These are phyloP conservation scores for Phoma sp. DNA, from an alignment of 2,329 filamentous ascomycete genomes.

Conservation along the genomic window DNA sequence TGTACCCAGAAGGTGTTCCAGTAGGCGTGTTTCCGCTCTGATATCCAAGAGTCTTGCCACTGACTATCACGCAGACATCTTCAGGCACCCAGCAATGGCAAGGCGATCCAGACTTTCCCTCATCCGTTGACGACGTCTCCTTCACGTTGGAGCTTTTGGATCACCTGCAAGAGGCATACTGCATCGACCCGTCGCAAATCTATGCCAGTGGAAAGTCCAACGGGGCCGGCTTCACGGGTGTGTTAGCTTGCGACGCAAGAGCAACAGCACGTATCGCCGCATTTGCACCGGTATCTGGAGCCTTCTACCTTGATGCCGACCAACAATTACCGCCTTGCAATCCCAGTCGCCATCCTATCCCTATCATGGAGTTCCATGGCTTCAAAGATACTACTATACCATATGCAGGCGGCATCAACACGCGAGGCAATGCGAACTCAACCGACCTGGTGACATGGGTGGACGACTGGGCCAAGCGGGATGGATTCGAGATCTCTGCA, in stretches of 20 bases:
- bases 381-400: slow-evolving; percentile 50
- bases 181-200: slow-evolving; percentile 53
- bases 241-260: slow-evolving; percentile 55
- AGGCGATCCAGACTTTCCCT: slow-evolving; percentile 50
- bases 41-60: neutral
- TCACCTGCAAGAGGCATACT: slow-evolving; percentile 51
- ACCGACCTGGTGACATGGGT: slow-evolving; percentile 38
- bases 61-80: slow-evolving; percentile 13
- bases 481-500: slow-evolving; percentile 35
- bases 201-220: slow-evolving; percentile 62
- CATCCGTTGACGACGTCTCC: slow-evolving; percentile 51
- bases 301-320: slow-evolving; percentile 49
- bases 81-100: slow-evolving; percentile 47
- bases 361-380: slow-evolving; percentile 56
- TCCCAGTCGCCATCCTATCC: slow-evolving; percentile 38
- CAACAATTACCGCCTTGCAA: slow-evolving; percentile 36
- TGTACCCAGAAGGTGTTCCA: slow-evolving; percentile 54
- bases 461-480: slow-evolving; percentile 47
- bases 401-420: slow-evolving; percentile 47
- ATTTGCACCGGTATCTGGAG: slow-evolving; percentile 58
- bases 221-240: slow-evolving; percentile 59
- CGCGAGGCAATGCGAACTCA: slow-evolving; percentile 26
- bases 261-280: slow-evolving; percentile 55
- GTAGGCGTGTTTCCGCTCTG: slow-evolving; percentile 23
- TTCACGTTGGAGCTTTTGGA: slow-evolving; percentile 55